Evolutionary conservation across 805 yeast species (phyloP).

Genomic region (Suhomyces xylopsoci): DNA sequence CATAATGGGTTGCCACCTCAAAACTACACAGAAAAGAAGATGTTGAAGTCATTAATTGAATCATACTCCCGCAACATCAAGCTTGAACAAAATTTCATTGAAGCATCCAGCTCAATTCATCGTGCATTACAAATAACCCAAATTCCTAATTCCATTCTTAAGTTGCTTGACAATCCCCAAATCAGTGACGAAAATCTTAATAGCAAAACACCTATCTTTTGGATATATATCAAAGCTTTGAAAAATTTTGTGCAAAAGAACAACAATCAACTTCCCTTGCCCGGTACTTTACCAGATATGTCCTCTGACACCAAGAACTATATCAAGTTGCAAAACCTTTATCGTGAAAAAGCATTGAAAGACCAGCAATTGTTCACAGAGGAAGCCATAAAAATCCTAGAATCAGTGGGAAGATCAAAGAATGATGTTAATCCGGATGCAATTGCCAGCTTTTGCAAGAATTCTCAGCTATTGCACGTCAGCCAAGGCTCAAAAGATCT

Average conservation of each 20-base stretch:
- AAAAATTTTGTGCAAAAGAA: constrained; percentile 41
- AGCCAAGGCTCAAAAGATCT: constrained; percentile 42
- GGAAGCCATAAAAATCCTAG: constrained; percentile 27
- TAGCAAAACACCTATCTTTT: constrained; percentile 42
- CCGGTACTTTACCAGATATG: constrained; percentile 86
- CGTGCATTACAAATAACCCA: constrained; percentile 36
- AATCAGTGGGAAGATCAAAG: constrained; percentile 22
- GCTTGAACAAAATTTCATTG: constrained; percentile 47
- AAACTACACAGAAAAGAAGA: constrained; percentile 38
- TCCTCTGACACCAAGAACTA: constrained; percentile 68
- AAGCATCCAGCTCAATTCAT: constrained; percentile 34
- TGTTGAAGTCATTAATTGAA: constrained; percentile 36
- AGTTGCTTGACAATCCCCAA: constrained; percentile 22
- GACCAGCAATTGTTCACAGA: constrained; percentile 47
- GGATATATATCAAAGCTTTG: constrained; percentile 61
- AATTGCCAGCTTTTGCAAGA: constrained; percentile 56
- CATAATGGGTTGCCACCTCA: constrained; percentile 31
- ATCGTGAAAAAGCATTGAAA: constrained; percentile 48
- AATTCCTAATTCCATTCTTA: constrained; percentile 27
- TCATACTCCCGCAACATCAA: constrained; percentile 45
- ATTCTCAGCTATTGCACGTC: constrained; percentile 51
- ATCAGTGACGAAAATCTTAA: constrained; percentile 14
- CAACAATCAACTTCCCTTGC: constrained; percentile 54
- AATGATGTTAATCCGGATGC: constrained; percentile 32
- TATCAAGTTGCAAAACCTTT: constrained; percentile 54